These are phyloP conservation scores for Gossypium laxum DNA, from an alignment of 441 rosid genomes.

Conservation along the genomic window DNA sequence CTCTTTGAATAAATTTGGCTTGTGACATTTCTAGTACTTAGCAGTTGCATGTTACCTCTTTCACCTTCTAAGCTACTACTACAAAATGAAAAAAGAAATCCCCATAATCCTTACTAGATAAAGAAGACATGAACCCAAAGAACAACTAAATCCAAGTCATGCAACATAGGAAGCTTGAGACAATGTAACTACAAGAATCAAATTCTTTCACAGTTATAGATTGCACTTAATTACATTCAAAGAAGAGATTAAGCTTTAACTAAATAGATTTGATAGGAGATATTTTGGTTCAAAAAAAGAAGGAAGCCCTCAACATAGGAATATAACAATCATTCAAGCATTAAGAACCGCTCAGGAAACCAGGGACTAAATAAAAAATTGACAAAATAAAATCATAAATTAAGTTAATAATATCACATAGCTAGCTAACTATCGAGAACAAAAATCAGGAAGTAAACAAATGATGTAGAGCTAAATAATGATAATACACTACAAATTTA, in stretches of 20 bases:
- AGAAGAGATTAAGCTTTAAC: not conserved
- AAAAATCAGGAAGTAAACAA: no score
- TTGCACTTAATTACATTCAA: not conserved
- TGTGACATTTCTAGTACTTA: no score
- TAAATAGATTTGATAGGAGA: not conserved
- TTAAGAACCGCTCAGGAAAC: not conserved
- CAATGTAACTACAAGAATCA: not conserved
- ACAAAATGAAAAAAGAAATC: no score
- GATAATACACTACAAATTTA: not conserved
- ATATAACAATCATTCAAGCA: no score
- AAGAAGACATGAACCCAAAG: not conserved
- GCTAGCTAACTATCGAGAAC: no score
- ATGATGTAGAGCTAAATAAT: no score
- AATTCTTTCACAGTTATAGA: not conserved
- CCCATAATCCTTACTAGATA: not conserved
- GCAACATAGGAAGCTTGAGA: not conserved
- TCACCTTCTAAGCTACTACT: no score
- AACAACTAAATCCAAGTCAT: not conserved
- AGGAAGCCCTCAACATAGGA: not conserved
- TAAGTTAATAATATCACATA: no score
- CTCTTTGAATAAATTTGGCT: no score
- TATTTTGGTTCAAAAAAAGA: not conserved
- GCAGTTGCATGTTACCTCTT: no score
- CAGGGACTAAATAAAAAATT: not conserved
- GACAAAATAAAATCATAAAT: not conserved